Evolutionary conservation across 129 eudicot genomes (phyloP).

Genomic region (Mikania micrantha): DNA sequence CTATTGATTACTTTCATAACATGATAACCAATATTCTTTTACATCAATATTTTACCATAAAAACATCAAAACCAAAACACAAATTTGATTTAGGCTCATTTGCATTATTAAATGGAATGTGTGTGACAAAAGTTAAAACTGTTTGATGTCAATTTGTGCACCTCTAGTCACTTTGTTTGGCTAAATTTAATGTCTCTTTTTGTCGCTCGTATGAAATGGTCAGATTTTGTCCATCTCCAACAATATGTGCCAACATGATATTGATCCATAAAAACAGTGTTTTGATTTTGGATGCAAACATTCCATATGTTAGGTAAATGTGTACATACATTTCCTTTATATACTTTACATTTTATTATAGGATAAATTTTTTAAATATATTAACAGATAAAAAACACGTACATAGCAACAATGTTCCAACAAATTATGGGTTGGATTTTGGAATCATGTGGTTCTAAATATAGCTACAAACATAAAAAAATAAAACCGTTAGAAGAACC

Average conservation of each 20-base stretch:
- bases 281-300: constrained; percentile 4
- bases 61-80: not conserved
- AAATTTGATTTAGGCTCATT: not conserved
- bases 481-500: no score
- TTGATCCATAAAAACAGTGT: not conserved
- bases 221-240: constrained; percentile 10
- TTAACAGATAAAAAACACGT: no score
- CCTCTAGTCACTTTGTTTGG: constrained; percentile 12
- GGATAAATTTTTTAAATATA: no score
- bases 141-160: constrained; percentile 11
- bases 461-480: no score
- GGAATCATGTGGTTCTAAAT: no score
- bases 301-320: constrained; percentile 16
- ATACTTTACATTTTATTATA: no score
- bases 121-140: not conserved
- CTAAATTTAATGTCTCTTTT: constrained; percentile 6
- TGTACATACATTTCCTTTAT: no score
- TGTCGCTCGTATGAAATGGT: not conserved
- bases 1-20: not conserved
- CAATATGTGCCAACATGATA: constrained; percentile 6
- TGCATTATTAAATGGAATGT: not conserved
- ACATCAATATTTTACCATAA: no score
- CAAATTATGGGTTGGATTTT: no score
- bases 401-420: no score
- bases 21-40: not conserved